Conservation (phyloP, 768 basidiomycete species). For the Leccinum longicurvipes region DNA sequence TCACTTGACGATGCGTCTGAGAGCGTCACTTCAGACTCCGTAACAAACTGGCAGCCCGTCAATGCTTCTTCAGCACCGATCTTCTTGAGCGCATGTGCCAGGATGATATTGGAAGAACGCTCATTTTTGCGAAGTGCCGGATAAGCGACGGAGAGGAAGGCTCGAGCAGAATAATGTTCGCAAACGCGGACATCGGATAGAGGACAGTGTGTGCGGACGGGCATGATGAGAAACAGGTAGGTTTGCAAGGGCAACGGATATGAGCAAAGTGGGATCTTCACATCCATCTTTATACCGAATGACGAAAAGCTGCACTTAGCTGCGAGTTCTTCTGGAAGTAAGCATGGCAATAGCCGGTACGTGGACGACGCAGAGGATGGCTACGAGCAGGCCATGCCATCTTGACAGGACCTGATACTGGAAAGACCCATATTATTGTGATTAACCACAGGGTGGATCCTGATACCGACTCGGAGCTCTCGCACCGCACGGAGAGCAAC, state of each 20-base stretch:
- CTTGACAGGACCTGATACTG: background rate
- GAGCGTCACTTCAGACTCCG: conserved; percentile 32
- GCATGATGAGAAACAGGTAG: conserved; percentile 16
- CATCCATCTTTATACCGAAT: conserved; percentile 9
- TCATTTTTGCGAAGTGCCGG: conserved; percentile 44
- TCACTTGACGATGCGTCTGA: conserved; percentile 22
- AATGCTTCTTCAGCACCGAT: conserved; percentile 36
- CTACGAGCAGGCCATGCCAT: conserved; percentile 1
- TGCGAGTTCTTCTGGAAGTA: conserved; percentile 19
- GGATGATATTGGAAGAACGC: conserved; percentile 49
- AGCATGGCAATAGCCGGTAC: conserved; percentile 10
- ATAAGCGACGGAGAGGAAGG: conserved; percentile 41
- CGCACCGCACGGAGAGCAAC: background rate
- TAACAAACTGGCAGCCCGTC: conserved; percentile 36
- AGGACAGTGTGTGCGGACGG: conserved; percentile 29
- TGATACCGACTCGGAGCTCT: background rate
- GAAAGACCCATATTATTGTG: background rate
- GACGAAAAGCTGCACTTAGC: conserved; percentile 4
- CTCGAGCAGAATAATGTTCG: conserved; percentile 38
- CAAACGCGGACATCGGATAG: conserved; percentile 27
- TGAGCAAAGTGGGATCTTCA: background rate
- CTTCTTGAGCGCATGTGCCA: conserved; percentile 48
- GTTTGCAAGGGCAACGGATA: background rate
- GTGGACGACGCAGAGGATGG: conserved; percentile 10
- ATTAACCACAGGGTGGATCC: conserved; percentile 22